Conservation (phyloP, 345 rosid genomes). For the Aurinia saxatilis region DNA sequence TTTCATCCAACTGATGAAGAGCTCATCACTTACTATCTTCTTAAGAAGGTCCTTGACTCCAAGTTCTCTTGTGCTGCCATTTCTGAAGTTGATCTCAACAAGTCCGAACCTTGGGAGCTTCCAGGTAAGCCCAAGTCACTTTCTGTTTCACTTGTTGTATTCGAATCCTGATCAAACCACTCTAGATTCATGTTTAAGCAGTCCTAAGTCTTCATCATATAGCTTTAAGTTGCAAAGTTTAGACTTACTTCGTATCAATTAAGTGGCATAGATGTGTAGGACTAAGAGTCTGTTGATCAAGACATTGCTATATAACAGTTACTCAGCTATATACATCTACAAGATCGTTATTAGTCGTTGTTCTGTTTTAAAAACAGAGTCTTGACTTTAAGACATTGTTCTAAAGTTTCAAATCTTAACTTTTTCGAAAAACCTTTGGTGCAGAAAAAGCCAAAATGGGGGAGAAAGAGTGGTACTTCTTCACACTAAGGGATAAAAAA, state of each 20-base stretch:
- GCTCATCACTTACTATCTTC: constrained; percentile 81
- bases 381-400: not conserved
- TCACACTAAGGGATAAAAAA: constrained; percentile 72
- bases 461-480: constrained; percentile 95
- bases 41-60: constrained; percentile 71
- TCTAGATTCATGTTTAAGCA: not conserved
- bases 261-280: not conserved
- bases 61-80: constrained; percentile 68
- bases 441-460: constrained; percentile 93
- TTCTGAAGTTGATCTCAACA: constrained; percentile 89
- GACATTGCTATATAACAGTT: not conserved
- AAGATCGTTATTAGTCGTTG: not conserved
- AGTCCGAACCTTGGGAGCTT: constrained; percentile 97
- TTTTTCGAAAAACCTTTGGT: not conserved
- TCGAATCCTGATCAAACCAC: not conserved
- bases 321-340: not conserved
- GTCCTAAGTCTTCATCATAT: not conserved
- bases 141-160: too few species aligned
- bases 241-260: not conserved
- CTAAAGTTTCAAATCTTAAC: not conserved
- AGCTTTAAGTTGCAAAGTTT: not conserved
- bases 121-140: constrained; percentile 53
- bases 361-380: constrained; percentile 1
- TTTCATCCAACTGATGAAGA: constrained; percentile 97
- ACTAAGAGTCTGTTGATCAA: too few species aligned